Percentiles rank a stretch among this genome's conserved stretches.
Evolutionary conservation across 2,329 filamentous ascomycete species (phyloP).

Genomic region (Byssothecium circinans): DNA sequence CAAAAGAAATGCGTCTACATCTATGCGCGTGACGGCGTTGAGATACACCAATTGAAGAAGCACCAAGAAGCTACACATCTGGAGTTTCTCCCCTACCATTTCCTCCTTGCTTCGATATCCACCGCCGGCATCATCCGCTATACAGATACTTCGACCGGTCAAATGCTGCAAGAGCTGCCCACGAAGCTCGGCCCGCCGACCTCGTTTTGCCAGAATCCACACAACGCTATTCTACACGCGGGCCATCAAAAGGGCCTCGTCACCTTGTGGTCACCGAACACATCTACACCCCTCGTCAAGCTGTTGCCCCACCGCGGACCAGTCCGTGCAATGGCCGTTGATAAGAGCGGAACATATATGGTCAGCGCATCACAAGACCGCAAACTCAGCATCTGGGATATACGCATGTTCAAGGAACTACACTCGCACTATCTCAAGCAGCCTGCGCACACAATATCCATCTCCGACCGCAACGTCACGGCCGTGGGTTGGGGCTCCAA

Average conservation of each 20-base stretch:
- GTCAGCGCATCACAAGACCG: slow-evolving; percentile 87
- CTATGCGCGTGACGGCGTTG: slow-evolving; percentile 87
- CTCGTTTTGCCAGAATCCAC: slow-evolving; percentile 82
- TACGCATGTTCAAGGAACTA: slow-evolving; percentile 90
- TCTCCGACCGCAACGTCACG: slow-evolving; percentile 85
- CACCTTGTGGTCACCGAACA: slow-evolving; percentile 94
- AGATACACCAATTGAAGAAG: slow-evolving; percentile 87
- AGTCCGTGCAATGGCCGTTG: slow-evolving; percentile 80
- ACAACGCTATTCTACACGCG: slow-evolving; percentile 88
- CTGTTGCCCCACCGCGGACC: slow-evolving; percentile 87
- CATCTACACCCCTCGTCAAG: slow-evolving; percentile 82
- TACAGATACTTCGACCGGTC: slow-evolving; percentile 91
- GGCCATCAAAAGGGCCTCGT: slow-evolving; percentile 96
- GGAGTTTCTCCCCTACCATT: slow-evolving; percentile 96
- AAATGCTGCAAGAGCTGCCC: slow-evolving; percentile 80
- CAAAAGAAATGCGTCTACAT: slow-evolving; percentile 98
- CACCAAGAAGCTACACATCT: slow-evolving; percentile 90
- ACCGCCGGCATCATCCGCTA: slow-evolving; percentile 83
- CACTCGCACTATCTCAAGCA: slow-evolving; percentile 83
- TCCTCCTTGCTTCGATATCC: slow-evolving; percentile 84
- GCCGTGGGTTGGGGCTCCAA: slow-evolving; percentile 91
- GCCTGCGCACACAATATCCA: slow-evolving; percentile 79
- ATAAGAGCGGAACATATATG: slow-evolving; percentile 93
- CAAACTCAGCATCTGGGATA: slow-evolving; percentile 94
- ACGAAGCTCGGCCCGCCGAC: slow-evolving; percentile 84